phyloP scores from a whole-genome alignment of 192 early-diverging fungal genomes.

The Paraglomus brasilianum region DNA sequence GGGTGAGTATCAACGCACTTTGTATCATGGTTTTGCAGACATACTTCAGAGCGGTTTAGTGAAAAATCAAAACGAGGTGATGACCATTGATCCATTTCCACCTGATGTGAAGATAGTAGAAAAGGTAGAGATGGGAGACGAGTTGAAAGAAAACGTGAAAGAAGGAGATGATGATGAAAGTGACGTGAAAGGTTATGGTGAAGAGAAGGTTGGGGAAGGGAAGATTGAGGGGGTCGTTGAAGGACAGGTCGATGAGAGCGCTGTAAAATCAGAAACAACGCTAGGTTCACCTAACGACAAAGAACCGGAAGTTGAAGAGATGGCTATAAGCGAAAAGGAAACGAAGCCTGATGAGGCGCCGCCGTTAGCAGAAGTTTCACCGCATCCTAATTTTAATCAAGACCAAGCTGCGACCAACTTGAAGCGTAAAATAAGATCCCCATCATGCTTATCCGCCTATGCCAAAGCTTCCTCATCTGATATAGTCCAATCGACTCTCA shows the following conservation, averaged over 20 bases:
- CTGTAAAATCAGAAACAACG: background rate
- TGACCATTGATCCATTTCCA: no score
- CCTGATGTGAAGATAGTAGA: no score
- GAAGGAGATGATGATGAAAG: slow-evolving; percentile 6
- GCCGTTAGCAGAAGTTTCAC: no score
- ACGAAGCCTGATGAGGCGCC: background rate
- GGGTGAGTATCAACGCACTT: background rate
- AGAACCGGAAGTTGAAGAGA: slow-evolving; percentile 25
- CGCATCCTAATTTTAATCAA: no score
- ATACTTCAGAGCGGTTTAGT: slow-evolving; percentile 1
- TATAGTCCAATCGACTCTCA: no score
- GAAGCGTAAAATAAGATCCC: no score
- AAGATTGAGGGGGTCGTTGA: slow-evolving; percentile 34
- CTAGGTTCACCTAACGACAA: slow-evolving; percentile 28
- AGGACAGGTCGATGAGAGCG: background rate
- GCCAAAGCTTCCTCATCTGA: no score
- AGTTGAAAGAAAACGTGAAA: no score
- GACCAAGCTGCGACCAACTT: no score
- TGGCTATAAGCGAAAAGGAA: background rate
- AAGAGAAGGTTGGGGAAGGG: slow-evolving; percentile 38
- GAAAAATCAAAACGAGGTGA: no score
- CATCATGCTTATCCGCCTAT: no score
- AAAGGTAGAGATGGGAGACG: background rate
- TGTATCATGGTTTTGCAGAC: background rate
- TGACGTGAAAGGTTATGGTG: slow-evolving; percentile 25